Percentiles rank a stretch among this genome's conserved stretches.
These are phyloP conservation scores for Monosporozyma aerobia DNA, from an alignment of 805 yeast species.

Conservation along the genomic window DNA sequence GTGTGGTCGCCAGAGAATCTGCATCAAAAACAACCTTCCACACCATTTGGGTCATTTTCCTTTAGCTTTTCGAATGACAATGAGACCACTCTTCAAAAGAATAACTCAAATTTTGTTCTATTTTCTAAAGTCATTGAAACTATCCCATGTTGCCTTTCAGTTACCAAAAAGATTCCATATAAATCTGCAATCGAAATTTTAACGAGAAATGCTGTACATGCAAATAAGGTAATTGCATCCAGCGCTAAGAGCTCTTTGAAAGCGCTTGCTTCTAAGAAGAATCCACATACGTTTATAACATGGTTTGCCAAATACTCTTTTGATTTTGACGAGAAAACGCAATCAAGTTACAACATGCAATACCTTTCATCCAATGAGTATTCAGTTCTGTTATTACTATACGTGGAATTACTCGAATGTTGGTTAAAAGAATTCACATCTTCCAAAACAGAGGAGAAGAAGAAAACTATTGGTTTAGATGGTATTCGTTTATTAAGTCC, in stretches of 20 bases:
- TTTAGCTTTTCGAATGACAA: slow-evolving; percentile 34
- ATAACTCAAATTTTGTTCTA: slow-evolving; percentile 42
- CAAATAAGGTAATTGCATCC: slow-evolving; percentile 48
- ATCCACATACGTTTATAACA: slow-evolving; percentile 62
- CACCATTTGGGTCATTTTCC: slow-evolving; percentile 33
- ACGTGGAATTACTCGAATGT: slow-evolving; percentile 67
- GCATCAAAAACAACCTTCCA: slow-evolving; percentile 28
- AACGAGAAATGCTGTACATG: slow-evolving; percentile 67
- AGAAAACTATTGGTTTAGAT: slow-evolving; percentile 27
- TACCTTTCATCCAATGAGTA: slow-evolving; percentile 56
- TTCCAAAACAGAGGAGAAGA: slow-evolving; percentile 24
- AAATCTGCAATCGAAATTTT: slow-evolving; percentile 64
- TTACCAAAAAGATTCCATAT: slow-evolving; percentile 41
- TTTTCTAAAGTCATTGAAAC: slow-evolving; percentile 63
- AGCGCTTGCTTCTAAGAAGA: slow-evolving; percentile 54
- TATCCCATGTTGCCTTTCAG: slow-evolving; percentile 58
- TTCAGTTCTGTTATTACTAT: slow-evolving; percentile 51
- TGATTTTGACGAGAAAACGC: slow-evolving; percentile 64
- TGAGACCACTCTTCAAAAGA: slow-evolving; percentile 22
- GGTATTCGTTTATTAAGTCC: slow-evolving; percentile 21
- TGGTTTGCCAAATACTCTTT: slow-evolving; percentile 74
- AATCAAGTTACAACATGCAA: slow-evolving; percentile 42
- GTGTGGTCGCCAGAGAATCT: slow-evolving; percentile 31
- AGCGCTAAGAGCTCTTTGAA: slow-evolving; percentile 59
- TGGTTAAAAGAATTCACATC: slow-evolving; percentile 66